Evolutionary conservation across 106 monocot genomes (phyloP).

Genomic region (Amphibolis antarctica): DNA sequence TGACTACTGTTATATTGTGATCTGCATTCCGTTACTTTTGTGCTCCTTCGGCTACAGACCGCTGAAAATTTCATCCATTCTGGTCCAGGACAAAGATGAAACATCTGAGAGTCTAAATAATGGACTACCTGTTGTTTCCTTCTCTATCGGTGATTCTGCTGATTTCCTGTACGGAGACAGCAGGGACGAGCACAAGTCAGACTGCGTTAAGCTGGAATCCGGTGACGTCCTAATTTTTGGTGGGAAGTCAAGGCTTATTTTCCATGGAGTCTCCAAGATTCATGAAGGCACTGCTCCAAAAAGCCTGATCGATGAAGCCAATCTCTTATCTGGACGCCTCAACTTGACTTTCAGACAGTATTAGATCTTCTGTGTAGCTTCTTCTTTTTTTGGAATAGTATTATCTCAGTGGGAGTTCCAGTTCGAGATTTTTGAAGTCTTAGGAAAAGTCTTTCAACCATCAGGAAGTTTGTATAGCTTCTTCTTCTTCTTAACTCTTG

Average conservation of each 20-base stretch:
- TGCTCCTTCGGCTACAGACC: too few species aligned
- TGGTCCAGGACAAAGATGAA: constrained; percentile 55
- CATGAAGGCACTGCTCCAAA: constrained; percentile 20
- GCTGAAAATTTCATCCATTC: background rate
- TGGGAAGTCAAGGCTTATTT: constrained; percentile 42
- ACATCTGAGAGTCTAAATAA: constrained; percentile 24
- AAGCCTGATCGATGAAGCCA: constrained; percentile 23
- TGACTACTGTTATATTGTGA: too few species aligned
- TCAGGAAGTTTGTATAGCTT: too few species aligned
- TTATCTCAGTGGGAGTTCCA: too few species aligned
- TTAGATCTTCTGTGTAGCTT: too few species aligned
- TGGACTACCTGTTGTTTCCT: constrained; percentile 55
- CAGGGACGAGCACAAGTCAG: constrained; percentile 26
- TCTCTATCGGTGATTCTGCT: constrained; percentile 54
- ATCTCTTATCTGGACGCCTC: constrained; percentile 36
- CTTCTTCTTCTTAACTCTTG: too few species aligned
- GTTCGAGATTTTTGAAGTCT: too few species aligned
- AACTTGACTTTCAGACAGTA: constrained; percentile 57
- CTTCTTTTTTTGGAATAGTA: too few species aligned
- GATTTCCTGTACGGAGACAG: constrained; percentile 35
- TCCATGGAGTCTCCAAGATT: constrained; percentile 40
- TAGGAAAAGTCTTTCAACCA: too few species aligned
- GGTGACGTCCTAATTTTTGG: constrained; percentile 65
- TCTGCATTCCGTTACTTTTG: too few species aligned
- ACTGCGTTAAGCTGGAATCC: constrained; percentile 35